Evolutionary conservation across 1,284 basidiomycete species (phyloP).

Genomic region (Puccinia novopanici): DNA sequence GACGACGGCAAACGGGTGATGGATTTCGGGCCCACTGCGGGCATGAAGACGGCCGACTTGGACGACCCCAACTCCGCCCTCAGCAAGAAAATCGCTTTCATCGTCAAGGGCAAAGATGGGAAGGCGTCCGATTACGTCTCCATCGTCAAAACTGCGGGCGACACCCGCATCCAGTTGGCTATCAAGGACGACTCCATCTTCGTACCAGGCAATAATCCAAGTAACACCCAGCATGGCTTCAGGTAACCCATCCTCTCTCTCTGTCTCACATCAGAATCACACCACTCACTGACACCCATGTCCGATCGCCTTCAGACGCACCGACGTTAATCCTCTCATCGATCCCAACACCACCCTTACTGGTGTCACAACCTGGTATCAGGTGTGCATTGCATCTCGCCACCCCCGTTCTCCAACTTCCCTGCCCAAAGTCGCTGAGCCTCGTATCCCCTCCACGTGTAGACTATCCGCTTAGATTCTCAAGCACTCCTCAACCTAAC

Average conservation of each 20-base stretch:
- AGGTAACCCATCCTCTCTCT: not conserved
- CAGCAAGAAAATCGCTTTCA: constrained; percentile 14
- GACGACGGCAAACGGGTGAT: constrained; percentile 3
- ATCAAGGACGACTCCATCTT: constrained; percentile 30
- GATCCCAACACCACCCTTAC: constrained; percentile 4
- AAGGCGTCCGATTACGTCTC: constrained; percentile 7
- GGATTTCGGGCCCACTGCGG: not conserved
- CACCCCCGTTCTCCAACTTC: not conserved
- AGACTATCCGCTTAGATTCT: constrained; percentile 11
- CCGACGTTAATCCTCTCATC: not conserved
- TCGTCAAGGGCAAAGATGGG: not conserved
- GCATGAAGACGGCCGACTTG: constrained; percentile 13
- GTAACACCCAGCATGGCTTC: constrained; percentile 14
- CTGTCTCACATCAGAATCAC: too few species aligned
- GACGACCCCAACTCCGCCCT: constrained; percentile 1
- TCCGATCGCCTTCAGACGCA: not conserved
- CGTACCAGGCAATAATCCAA: not conserved
- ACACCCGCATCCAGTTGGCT: constrained; percentile 5
- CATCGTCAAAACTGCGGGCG: not conserved
- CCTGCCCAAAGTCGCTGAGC: not conserved
- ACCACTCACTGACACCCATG: not conserved
- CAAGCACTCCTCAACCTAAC: not conserved
- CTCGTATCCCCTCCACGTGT: not conserved
- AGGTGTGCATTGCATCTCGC: not conserved
- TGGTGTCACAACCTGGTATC: constrained; percentile 22